Evolutionary conservation across 129 eudicot species (phyloP), one percentile per base, ranked within the genome.

Genomic region (Mikania micrantha): DNA sequence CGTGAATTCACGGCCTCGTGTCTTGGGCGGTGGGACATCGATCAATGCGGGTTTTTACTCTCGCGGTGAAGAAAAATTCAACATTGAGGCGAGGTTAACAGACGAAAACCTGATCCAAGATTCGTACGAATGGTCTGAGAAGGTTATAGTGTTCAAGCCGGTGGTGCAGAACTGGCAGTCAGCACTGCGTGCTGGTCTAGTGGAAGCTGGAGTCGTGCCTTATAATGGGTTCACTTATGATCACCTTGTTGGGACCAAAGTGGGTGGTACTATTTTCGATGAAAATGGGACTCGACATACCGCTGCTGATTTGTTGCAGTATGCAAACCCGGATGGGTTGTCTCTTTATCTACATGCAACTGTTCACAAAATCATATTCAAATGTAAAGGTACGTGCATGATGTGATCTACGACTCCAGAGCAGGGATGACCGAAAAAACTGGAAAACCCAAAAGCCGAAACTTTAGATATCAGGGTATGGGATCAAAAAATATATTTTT

Each of bases 11-110:
- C 58, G 85, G n/a, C 70, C 76, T 36, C 60, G 85, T 25, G 79
- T 61, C 2, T 69, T 77, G 67, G 82, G 85, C 4, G 85, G 85
- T 20, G 97, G 88, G 19, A 74, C 91, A 65, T 40, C 78, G 69
- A 86, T 90, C 65, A 90, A 90, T 78, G 97, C 95, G 24, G 97
- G 95, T 13, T 82, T 86, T 64, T 90, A 90, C 80, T 77, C 95
- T 40, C 78, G 95, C 13, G 91, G 63, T 35, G 73, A 68, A 21
- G 34, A 35, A 11, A 0, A 3, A 21, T 68, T 20, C 16, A 20
- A 50, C 34, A 35, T 7, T 6, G 73, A 68, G 22, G 73, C 73
- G 7, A 38, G 47, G 50, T 50, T 68, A 49, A 50, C 22, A 0
- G 48, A 68, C 32, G 49, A 4, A 1, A 36, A 35, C 15, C 50